Percentiles rank a stretch among this genome's conserved stretches.
Conservation (phyloP, 306 rosid genomes). For the Citrullus mucosospermus region DNA sequence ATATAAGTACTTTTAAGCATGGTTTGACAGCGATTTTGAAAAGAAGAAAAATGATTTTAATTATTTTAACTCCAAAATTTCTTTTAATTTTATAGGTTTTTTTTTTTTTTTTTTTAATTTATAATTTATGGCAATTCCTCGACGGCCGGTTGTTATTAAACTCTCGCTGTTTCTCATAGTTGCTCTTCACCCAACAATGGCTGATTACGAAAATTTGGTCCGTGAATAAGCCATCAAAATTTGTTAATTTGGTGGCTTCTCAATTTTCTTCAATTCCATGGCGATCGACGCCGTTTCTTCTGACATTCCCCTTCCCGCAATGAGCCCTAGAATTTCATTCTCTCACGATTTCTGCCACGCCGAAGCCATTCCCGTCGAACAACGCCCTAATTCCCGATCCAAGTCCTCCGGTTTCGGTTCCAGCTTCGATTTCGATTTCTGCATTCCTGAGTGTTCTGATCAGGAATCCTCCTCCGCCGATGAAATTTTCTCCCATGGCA, state of each 20-base stretch:
- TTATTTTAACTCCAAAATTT: too few species aligned
- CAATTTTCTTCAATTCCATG: constrained; percentile 19
- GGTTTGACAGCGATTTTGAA: too few species aligned
- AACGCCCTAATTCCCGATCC: constrained; percentile 46
- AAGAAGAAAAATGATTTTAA: too few species aligned
- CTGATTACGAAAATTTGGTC: background rate
- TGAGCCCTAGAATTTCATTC: constrained; percentile 76
- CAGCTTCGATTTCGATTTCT: constrained; percentile 65
- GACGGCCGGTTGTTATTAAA: background rate
- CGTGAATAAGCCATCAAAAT: background rate
- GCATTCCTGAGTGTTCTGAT: constrained; percentile 41
- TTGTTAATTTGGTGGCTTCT: background rate
- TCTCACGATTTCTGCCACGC: constrained; percentile 62
- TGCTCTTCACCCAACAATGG: background rate
- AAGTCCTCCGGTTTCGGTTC: constrained; percentile 43
- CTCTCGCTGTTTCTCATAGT: background rate
- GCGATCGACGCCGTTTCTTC: constrained; percentile 43
- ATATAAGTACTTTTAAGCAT: too few species aligned
- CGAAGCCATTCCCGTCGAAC: constrained; percentile 46
- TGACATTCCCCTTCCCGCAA: constrained; percentile 28
- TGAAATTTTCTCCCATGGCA: constrained; percentile 75
- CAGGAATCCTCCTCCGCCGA: constrained; percentile 78
- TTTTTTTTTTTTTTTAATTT: too few species aligned
- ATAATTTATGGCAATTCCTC: background rate
- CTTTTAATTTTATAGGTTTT: too few species aligned